Percentiles rank a stretch among this genome's conserved stretches.
phyloP scores from a whole-genome alignment of 805 yeast species.

The Yarrowia deformans region DNA sequence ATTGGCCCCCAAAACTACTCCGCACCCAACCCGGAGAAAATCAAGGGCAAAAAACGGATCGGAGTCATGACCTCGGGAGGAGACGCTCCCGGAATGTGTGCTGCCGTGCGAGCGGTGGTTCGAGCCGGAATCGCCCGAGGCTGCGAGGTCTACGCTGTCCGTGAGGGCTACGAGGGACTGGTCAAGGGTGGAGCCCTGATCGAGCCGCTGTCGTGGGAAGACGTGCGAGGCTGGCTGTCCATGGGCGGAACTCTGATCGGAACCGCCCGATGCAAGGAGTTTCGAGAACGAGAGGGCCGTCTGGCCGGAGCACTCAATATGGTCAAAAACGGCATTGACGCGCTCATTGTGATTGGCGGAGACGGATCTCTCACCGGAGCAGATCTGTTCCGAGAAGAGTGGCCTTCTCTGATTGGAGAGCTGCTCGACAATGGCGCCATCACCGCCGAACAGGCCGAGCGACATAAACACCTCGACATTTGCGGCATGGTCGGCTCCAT shows the following conservation, averaged over 20 bases:
- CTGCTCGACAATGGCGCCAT: slow-evolving; percentile 64
- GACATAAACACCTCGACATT: slow-evolving; percentile 76
- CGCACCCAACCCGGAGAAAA: not conserved
- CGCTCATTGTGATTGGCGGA: slow-evolving; percentile 96
- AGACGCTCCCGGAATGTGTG: slow-evolving; percentile 99
- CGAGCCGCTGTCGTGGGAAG: slow-evolving; percentile 86
- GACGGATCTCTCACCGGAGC: slow-evolving; percentile 99
- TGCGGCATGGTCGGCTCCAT: slow-evolving; percentile 97
- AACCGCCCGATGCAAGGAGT: slow-evolving; percentile 90
- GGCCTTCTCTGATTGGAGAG: slow-evolving; percentile 88
- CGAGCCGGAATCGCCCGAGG: slow-evolving; percentile 86
- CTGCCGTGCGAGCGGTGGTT: slow-evolving; percentile 93
- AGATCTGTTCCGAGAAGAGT: slow-evolving; percentile 88
- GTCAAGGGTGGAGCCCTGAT: slow-evolving; percentile 84
- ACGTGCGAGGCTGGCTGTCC: slow-evolving; percentile 91
- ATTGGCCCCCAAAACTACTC: slow-evolving; percentile 3
- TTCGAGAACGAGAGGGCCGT: slow-evolving; percentile 86
- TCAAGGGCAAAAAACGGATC: slow-evolving; percentile 58
- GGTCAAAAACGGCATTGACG: slow-evolving; percentile 89
- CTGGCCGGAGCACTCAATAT: slow-evolving; percentile 82
- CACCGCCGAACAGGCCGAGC: slow-evolving; percentile 64
- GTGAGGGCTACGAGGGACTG: slow-evolving; percentile 94
- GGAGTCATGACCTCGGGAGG: slow-evolving; percentile 99
- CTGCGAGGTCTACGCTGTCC: slow-evolving; percentile 90
- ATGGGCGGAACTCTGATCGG: slow-evolving; percentile 97